phyloP scores from a whole-genome alignment of 345 rosid species.

The Tarenaya hassleriana region DNA sequence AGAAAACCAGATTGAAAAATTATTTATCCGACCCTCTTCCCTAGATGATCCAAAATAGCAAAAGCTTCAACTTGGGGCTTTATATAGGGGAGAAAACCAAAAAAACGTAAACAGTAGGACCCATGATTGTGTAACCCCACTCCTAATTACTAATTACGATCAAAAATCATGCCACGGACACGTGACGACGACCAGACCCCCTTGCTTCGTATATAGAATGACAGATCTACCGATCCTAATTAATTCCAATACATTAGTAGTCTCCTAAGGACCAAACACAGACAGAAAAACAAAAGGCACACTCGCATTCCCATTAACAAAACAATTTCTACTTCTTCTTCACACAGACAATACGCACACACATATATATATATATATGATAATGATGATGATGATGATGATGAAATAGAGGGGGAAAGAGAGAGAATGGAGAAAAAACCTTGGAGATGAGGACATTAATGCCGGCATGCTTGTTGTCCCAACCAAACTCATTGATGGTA shows the following conservation, averaged over 20 bases:
- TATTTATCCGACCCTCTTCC: no score
- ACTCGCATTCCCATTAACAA: constrained; percentile 5
- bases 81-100: no score
- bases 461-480: constrained; percentile 97
- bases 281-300: constrained; percentile 16
- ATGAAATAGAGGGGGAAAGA: no score
- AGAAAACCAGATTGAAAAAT: no score
- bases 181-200: constrained; percentile 22
- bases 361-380: no score
- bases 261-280: constrained; percentile 23
- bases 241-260: constrained; percentile 23
- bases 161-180: constrained; percentile 26
- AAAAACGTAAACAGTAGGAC: constrained; percentile 15
- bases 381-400: no score
- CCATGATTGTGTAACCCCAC: constrained; percentile 21
- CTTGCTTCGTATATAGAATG: neutral
- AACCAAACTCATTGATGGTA: constrained; percentile 85
- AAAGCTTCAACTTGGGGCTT: no score
- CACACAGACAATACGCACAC: no score
- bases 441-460: constrained; percentile 89
- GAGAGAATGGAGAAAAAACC: constrained; percentile 43
- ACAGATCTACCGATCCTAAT: constrained; percentile 14
- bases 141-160: constrained; percentile 29
- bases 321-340: constrained; percentile 6
- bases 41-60: no score